phyloP scores from a whole-genome alignment of 78 protist species.

The Guillardia theta region DNA sequence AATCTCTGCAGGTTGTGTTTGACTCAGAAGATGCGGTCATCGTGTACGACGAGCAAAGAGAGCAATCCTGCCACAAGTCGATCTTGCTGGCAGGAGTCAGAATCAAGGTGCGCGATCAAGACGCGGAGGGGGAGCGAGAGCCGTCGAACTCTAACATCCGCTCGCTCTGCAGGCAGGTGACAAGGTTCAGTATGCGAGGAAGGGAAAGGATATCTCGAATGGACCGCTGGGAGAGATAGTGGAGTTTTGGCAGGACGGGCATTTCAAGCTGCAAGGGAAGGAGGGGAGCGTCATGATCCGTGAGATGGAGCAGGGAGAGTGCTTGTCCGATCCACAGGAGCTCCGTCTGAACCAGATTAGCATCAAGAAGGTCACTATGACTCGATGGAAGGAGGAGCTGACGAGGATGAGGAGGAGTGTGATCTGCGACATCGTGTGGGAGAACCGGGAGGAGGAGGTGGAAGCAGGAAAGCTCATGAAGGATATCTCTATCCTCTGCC shows the following conservation, averaged over 20 bases:
- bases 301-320: neutral
- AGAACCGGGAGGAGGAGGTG: neutral
- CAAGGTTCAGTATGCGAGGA: neutral
- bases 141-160: too few species aligned
- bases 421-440: neutral
- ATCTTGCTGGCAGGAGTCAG: neutral
- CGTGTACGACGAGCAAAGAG: neutral
- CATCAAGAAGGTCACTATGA: neutral
- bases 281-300: neutral
- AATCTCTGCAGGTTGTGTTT: too few species aligned
- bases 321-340: neutral
- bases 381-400: neutral
- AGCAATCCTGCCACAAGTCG: neutral
- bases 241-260: neutral
- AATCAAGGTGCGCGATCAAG: too few species aligned
- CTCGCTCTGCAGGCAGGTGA: too few species aligned
- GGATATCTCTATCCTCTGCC: neutral
- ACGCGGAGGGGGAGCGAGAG: too few species aligned
- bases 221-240: neutral
- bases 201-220: neutral
- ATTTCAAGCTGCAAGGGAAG: neutral
- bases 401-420: neutral
- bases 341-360: neutral
- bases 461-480: neutral
- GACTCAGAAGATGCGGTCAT: neutral